Base-by-base conservation (phyloP, 2,329 filamentous ascomycete species). In the Talaromyces sp. region DNA sequence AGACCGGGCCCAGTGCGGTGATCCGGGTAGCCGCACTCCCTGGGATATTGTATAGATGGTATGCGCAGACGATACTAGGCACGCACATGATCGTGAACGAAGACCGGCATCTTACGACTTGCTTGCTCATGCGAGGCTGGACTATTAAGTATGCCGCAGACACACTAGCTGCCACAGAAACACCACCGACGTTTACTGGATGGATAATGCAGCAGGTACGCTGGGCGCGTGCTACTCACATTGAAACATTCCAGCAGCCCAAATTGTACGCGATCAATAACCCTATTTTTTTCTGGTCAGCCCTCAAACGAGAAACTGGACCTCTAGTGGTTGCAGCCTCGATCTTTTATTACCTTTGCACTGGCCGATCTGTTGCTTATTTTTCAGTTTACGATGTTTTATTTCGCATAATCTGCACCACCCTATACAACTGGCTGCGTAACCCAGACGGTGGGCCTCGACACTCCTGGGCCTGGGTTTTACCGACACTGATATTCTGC, bases 1-100 rank as follows among this genome's bases (percentile, higher is more conserved):
- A 77, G 60, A 73, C 71, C 27, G 75, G 75, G 2, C 74, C 75
- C 4, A 74, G 74, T 59, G 70, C 74, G 0, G 72, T 72, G 0
- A 76, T 77, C 60, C 68, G 73, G 1, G 61, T 75, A 4, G 64
- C 65, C 1, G 71, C 71, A 0, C 59, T 77, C 8, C 66, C 68
- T n/a, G 65, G 69, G 1, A 66, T 75, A 6, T 57, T 77, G 18
- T 64, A 75, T 28, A 63, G 66, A 2, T 77, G 75, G 75, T 77
- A 76, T 56, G 74, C 70, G 3, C 74, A 77, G 64, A 74, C 66
- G 0, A 68, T 73, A 0, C 61, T 73, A n/a, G 74, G 74, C 1
- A 68, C 72, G 59, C 70, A 69, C 42, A 76, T 75, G 64, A 68
- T 76, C 53, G 69, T 76, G 36, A 77, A 76, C 60, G 75, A 77